Evolutionary conservation across 1,284 basidiomycete species (phyloP).

Genomic region (Stereum hirsutum): DNA sequence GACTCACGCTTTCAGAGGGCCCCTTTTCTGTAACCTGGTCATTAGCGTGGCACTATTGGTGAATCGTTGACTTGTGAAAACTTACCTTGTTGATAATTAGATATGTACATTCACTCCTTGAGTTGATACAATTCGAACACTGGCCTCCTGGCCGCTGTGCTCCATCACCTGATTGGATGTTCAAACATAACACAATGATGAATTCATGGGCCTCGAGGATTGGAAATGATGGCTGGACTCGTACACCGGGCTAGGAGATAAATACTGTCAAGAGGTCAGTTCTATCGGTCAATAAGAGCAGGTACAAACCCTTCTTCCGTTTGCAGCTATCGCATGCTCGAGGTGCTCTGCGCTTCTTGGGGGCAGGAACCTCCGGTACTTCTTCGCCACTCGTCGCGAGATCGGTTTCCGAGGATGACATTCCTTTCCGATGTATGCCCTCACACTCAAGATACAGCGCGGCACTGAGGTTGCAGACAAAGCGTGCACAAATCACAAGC

Average conservation of each 20-base stretch:
- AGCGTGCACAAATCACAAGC: too few species aligned
- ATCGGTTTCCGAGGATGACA: too few species aligned
- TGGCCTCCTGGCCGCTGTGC: slow-evolving; percentile 53
- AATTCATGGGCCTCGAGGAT: background rate
- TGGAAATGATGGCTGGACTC: slow-evolving; percentile 41
- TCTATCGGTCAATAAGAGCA: too few species aligned
- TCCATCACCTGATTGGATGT: slow-evolving; percentile 38
- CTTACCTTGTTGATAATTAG: slow-evolving; percentile 63
- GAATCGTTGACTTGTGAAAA: slow-evolving; percentile 8
- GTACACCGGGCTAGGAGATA: slow-evolving; percentile 2
- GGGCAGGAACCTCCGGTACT: too few species aligned
- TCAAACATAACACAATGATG: background rate
- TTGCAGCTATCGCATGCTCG: slow-evolving; percentile 71
- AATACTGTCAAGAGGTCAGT: background rate
- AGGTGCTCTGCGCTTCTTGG: slow-evolving; percentile 68
- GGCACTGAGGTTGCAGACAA: too few species aligned
- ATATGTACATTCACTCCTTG: slow-evolving; percentile 70
- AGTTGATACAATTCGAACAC: slow-evolving; percentile 75
- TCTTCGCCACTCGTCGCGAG: too few species aligned
- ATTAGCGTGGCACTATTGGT: background rate
- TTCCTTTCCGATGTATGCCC: too few species aligned
- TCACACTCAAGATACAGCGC: too few species aligned
- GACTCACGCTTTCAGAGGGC: slow-evolving; percentile 62
- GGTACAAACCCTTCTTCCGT: slow-evolving; percentile 58
- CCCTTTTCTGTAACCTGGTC: slow-evolving; percentile 53